A percentile compares a stretch with the other conserved stretches of the same genome.
Conservation (phyloP, 2,329 filamentous ascomycete genomes). For the Falciphora oryzae region DNA sequence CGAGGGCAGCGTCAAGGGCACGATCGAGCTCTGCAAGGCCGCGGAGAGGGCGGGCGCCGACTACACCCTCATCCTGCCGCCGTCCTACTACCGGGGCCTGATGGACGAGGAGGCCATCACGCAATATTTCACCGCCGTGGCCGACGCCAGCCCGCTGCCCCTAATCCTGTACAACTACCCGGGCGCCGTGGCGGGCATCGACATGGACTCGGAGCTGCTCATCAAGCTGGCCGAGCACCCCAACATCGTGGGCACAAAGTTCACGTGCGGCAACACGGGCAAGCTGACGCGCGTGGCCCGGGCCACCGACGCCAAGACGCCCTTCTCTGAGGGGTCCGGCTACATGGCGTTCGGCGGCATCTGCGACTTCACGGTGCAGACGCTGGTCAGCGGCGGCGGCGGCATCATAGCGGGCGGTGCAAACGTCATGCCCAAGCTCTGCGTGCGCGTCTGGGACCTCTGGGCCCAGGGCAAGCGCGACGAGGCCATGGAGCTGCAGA, state of each 20-base stretch:
- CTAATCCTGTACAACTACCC: slow-evolving; percentile 89
- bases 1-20: slow-evolving; percentile 74
- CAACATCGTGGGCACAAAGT: slow-evolving; percentile 85
- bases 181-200: slow-evolving; percentile 77
- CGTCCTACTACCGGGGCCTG: slow-evolving; percentile 75
- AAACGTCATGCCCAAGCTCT: slow-evolving; percentile 79
- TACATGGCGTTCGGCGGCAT: slow-evolving; percentile 88
- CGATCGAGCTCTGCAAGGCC: slow-evolving; percentile 67
- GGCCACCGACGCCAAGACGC: slow-evolving; percentile 65
- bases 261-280: slow-evolving; percentile 86
- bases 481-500: slow-evolving; percentile 71
- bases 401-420: slow-evolving; percentile 83
- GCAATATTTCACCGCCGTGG: slow-evolving; percentile 53
- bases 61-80: slow-evolving; percentile 73
- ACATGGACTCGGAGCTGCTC: slow-evolving; percentile 84
- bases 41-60: slow-evolving; percentile 66
- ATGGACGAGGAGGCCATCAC: slow-evolving; percentile 69
- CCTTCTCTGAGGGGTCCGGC: slow-evolving; percentile 49
- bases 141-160: slow-evolving; percentile 69
- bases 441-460: slow-evolving; percentile 72
- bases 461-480: slow-evolving; percentile 67
- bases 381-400: slow-evolving; percentile 68
- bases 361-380: slow-evolving; percentile 82
- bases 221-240: slow-evolving; percentile 73
- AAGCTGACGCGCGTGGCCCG: slow-evolving; percentile 79